Conservation (phyloP, 345 rosid species). For the Trapa incisa region DNA sequence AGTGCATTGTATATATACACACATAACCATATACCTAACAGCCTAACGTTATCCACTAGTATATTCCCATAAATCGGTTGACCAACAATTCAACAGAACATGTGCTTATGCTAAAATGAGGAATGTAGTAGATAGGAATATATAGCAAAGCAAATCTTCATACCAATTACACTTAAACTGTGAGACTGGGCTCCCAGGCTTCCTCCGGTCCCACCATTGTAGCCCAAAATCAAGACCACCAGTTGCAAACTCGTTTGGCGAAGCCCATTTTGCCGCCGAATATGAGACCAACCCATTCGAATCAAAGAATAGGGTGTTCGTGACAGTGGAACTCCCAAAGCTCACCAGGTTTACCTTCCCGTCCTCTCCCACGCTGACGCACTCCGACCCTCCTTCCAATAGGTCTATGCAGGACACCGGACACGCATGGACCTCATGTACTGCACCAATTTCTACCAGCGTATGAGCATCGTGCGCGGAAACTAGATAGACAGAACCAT, state of each 20-base stretch:
- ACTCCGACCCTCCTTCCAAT: conserved; percentile 45
- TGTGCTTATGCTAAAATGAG: neutral
- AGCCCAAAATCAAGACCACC: conserved; percentile 79
- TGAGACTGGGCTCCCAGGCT: conserved; percentile 53
- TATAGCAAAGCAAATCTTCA: conserved; percentile 10
- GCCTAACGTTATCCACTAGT: neutral
- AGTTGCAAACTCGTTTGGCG: conserved; percentile 70
- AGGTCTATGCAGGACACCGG: conserved; percentile 50
- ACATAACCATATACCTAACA: neutral
- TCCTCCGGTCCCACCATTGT: conserved; percentile 88
- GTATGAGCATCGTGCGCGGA: conserved; percentile 16
- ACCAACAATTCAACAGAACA: neutral
- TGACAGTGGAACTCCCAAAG: conserved; percentile 40
- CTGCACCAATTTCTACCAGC: conserved; percentile 20
- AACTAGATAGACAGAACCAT: conserved; percentile 53
- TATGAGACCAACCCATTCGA: conserved; percentile 66
- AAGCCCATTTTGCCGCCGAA: conserved; percentile 74
- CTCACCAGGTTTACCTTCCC: conserved; percentile 33
- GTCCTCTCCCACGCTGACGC: conserved; percentile 50
- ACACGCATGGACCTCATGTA: conserved; percentile 38
- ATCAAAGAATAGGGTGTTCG: conserved; percentile 42
- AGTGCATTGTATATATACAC: neutral
- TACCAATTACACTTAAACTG: conserved; percentile 73
- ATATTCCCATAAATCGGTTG: neutral
- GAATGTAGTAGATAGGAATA: neutral